Conservation (phyloP, 2,329 filamentous ascomycete genomes). For the Neocatenulostroma microsporum region DNA sequence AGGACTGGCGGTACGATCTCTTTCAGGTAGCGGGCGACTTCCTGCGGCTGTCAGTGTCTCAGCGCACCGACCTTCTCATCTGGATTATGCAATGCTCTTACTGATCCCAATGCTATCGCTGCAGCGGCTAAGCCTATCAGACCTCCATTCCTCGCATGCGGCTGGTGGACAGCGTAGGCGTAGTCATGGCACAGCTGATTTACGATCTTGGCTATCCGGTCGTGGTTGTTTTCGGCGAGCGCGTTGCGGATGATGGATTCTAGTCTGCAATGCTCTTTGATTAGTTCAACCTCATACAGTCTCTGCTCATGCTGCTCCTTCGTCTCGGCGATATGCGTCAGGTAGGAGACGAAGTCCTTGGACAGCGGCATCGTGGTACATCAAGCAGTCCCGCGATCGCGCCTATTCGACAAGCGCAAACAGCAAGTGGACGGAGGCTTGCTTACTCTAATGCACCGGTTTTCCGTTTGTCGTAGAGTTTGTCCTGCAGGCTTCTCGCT, state of each 20-base stretch:
- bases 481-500: slow-evolving; percentile 62
- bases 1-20: slow-evolving; percentile 94
- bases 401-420: not conserved
- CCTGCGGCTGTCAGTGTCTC: slow-evolving; percentile 46
- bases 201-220: slow-evolving; percentile 76
- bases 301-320: slow-evolving; percentile 7
- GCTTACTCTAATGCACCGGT: slow-evolving; percentile 89
- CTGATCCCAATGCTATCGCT: slow-evolving; percentile 85
- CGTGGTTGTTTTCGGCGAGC: slow-evolving; percentile 66
- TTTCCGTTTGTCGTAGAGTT: slow-evolving; percentile 97
- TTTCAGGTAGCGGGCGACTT: slow-evolving; percentile 83
- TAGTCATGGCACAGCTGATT: slow-evolving; percentile 97
- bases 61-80: too few relatives aligned
- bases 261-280: slow-evolving; percentile 49
- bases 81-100: slow-evolving; percentile 44
- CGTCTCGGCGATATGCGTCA: slow-evolving; percentile 6
- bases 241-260: slow-evolving; percentile 86
- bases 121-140: slow-evolving; percentile 92
- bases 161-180: slow-evolving; percentile 93
- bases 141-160: slow-evolving; percentile 91
- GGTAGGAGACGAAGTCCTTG: slow-evolving; percentile 9
- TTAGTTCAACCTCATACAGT: slow-evolving; percentile 11
- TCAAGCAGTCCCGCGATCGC: not conserved
- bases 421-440: not conserved
- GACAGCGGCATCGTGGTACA: slow-evolving; percentile 8